Evolutionary conservation across 2,329 filamentous ascomycete genomes (phyloP).

Genomic region (Decorospora gaudefroyi): DNA sequence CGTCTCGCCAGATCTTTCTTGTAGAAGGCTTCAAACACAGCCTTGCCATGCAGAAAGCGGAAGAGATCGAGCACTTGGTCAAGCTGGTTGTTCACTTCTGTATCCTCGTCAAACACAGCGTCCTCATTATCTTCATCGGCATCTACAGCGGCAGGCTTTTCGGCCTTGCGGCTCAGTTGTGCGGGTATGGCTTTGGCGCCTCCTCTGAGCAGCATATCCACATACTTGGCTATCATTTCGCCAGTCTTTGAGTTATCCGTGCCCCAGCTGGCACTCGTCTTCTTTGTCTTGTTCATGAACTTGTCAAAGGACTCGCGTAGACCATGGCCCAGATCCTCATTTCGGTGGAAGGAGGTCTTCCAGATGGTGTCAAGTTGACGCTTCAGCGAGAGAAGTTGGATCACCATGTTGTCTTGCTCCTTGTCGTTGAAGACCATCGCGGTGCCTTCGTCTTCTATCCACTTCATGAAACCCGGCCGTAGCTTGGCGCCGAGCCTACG

Average conservation of each 20-base stretch:
- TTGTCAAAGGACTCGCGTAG: conserved; percentile 83
- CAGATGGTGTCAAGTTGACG: conserved; percentile 76
- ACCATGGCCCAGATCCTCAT: conserved; percentile 76
- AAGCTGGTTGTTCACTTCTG: conserved; percentile 86
- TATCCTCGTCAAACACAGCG: conserved; percentile 81
- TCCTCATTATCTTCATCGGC: conserved; percentile 63
- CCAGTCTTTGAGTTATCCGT: conserved; percentile 91
- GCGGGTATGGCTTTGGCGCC: conserved; percentile 82
- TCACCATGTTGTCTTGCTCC: conserved; percentile 81
- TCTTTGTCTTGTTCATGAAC: conserved; percentile 89
- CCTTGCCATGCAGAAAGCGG: conserved; percentile 95
- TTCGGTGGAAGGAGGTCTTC: conserved; percentile 73
- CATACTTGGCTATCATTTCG: conserved; percentile 98
- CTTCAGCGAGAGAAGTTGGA: conserved; percentile 80
- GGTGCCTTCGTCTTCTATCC: conserved; percentile 76
- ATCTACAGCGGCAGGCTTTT: conserved; percentile 62
- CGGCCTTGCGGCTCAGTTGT: conserved; percentile 62
- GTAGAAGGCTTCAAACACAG: conserved; percentile 98
- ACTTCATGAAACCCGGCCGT: conserved; percentile 73
- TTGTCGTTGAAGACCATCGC: conserved; percentile 79
- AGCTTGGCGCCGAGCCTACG: conserved; percentile 72
- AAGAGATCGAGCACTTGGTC: conserved; percentile 94
- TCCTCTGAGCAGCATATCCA: conserved; percentile 84
- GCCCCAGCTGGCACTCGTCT: conserved; percentile 70
- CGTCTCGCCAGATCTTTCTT: conserved; percentile 93